A percentile compares a stretch with the other conserved stretches of the same genome.
phyloP scores from a whole-genome alignment of 371 early-diverging fungal genomes.

The Parasitella parasitica region DNA sequence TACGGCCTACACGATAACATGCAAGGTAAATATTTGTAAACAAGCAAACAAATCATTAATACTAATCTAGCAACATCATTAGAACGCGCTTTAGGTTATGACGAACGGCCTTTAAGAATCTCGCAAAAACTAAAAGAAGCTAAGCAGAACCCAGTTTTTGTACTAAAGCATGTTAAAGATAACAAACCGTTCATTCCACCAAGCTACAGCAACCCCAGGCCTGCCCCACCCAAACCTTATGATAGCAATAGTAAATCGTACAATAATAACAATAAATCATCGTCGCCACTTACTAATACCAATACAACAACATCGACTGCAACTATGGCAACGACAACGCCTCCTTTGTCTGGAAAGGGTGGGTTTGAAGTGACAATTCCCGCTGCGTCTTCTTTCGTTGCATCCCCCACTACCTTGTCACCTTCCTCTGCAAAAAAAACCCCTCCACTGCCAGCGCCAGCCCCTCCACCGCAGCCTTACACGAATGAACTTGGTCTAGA shows the following conservation, averaged over 20 bases:
- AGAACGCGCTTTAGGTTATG: slow-evolving; percentile 78
- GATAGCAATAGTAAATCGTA: slow-evolving; percentile 1
- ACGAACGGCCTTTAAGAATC: slow-evolving; percentile 80
- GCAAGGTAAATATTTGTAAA: slow-evolving; percentile 25
- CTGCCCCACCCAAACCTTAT: slow-evolving; percentile 16
- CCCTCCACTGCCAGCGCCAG: too few species aligned
- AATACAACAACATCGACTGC: neutral
- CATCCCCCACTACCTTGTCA: slow-evolving; percentile 26
- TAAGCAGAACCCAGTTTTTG: slow-evolving; percentile 75
- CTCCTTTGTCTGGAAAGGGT: slow-evolving; percentile 33
- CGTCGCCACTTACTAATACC: slow-evolving; percentile 1
- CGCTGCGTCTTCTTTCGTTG: slow-evolving; percentile 44
- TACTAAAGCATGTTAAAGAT: slow-evolving; percentile 74
- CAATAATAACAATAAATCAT: neutral
- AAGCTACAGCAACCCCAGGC: slow-evolving; percentile 17
- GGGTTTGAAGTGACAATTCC: slow-evolving; percentile 46
- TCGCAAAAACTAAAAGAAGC: slow-evolving; percentile 80
- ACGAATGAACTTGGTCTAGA: slow-evolving; percentile 48
- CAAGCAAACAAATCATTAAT: slow-evolving; percentile 4
- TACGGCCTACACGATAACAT: slow-evolving; percentile 54
- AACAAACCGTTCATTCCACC: slow-evolving; percentile 50
- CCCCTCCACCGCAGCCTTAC: slow-evolving; percentile 24
- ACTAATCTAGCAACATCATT: slow-evolving; percentile 1
- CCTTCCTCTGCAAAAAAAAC: slow-evolving; percentile 13
- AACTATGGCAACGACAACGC: slow-evolving; percentile 4